Evolutionary conservation across 208 protist species (phyloP).

Genomic region (Angomonas ambiguus): DNA sequence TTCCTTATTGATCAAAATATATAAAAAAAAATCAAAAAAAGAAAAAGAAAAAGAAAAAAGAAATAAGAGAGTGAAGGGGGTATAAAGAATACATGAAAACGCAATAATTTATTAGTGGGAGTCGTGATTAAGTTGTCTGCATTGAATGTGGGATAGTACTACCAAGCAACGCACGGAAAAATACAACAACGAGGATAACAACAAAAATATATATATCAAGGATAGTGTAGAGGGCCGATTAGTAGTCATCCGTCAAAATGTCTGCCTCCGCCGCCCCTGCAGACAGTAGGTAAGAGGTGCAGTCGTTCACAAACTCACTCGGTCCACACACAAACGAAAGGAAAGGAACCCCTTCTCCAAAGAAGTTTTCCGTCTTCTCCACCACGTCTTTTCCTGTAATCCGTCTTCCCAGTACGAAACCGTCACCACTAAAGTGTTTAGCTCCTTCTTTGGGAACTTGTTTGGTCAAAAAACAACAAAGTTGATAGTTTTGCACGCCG

Average conservation of each 20-base stretch:
- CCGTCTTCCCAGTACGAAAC: slow-evolving; percentile 32
- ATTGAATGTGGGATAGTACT: no score
- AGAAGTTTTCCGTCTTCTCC: slow-evolving; percentile 29
- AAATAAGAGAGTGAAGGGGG: slow-evolving; percentile 15
- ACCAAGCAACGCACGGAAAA: no score
- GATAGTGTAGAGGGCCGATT: neutral
- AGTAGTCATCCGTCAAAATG: slow-evolving; percentile 61
- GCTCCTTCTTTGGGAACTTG: neutral
- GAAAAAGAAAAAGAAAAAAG: neutral
- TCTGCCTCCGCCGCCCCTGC: slow-evolving; percentile 41
- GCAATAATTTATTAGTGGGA: neutral
- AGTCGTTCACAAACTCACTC: slow-evolving; percentile 38
- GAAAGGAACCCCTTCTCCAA: slow-evolving; percentile 26
- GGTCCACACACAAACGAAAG: slow-evolving; percentile 73
- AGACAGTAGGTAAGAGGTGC: slow-evolving; percentile 34
- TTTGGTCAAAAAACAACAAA: slow-evolving; percentile 16
- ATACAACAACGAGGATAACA: no score
- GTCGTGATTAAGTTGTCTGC: no score
- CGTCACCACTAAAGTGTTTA: neutral
- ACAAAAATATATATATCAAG: no score
- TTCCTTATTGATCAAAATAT: no score
- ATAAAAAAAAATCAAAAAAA: slow-evolving; percentile 15
- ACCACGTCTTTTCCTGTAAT: slow-evolving; percentile 30
- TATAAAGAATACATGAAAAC: neutral
- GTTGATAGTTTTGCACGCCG: slow-evolving; percentile 18